These are phyloP conservation scores for Calycina herbarum DNA, from an alignment of 2,329 filamentous ascomycete genomes.

Conservation along the genomic window DNA sequence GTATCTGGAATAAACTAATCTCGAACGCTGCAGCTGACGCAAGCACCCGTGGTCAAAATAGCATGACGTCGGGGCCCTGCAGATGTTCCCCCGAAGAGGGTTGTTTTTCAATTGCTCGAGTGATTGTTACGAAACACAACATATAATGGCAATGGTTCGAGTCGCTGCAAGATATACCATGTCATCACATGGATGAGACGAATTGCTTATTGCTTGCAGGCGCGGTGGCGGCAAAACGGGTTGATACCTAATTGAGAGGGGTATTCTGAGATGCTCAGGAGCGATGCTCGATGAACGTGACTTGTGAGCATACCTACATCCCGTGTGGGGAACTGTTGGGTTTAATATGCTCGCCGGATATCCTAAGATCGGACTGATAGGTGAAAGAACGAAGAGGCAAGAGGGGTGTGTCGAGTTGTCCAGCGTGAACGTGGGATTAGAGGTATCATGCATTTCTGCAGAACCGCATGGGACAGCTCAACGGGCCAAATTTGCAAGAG, in stretches of 20 bases:
- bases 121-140: background rate
- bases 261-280: background rate
- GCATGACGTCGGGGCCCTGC: slow-evolving; percentile 34
- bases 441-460: background rate
- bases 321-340: background rate
- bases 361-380: background rate
- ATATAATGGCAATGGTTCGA: background rate
- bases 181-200: background rate
- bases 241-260: background rate
- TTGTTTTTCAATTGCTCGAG: slow-evolving; percentile 11
- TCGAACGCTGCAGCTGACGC: slow-evolving; percentile 32
- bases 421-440: background rate
- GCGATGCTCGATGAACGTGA: background rate
- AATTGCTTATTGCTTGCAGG: slow-evolving; percentile 1
- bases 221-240: background rate
- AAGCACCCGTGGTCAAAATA: slow-evolving; percentile 29
- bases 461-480: background rate
- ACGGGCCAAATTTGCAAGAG: background rate
- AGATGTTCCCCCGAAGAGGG: slow-evolving; percentile 14
- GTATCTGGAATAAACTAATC: slow-evolving; percentile 8
- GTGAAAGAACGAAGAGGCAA: background rate
- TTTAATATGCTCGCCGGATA: background rate
- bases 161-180: slow-evolving; percentile 7
- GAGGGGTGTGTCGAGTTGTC: background rate
- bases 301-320: background rate